Evolutionary conservation across 2,329 filamentous ascomycete genomes (phyloP), one percentile per base, ranked within the genome.

Genomic region (Pseudodiploospora longispora): DNA sequence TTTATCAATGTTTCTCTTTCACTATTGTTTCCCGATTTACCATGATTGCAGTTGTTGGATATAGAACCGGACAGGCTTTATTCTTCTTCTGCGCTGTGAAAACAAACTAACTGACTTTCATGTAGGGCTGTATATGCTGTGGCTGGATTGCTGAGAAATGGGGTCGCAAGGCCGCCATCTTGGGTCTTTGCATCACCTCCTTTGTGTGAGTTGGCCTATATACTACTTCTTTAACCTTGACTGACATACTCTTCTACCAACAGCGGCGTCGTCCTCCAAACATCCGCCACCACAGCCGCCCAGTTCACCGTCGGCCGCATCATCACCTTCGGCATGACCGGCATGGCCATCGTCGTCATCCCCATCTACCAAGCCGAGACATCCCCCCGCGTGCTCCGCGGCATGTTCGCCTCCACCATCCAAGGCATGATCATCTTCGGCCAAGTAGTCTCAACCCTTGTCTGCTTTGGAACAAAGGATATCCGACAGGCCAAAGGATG

Each of bases 231-330:
- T n/a, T 10, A 3, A 27, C 19, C 9, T 8, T 19, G 29, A 8
- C 2, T 45, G 19, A 47, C 29, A 34, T n/a, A 10, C 34, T 12
- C 10, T 28, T 52, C 45, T 12, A 38, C 19, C 19, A 19, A 19
- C 39, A 57, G 53, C 33, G 59, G 59, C 6, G 60, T 59, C 29
- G 42, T 52, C 3, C 52, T 62, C 1, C 60, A 63, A 36, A 59
- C 53, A 4, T 44, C 55, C 1, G 60, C 59, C 10, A 50, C 45
- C 5, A 53, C 57, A 1, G 51, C 55, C 6, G 56, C 55, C 4
- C 57, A 60, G 37, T 62, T 63, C 44, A 61, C 55, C 2, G 42
- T 57, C 7, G 59, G 60, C 10, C 53, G 60, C 34, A 38, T 62
- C 44, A 50, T 63, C 34, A 54, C 43, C 39, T 61, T 54, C 41